Conservation (phyloP, 169 alveolate genomes). For the Hepatocystis sp. region DNA sequence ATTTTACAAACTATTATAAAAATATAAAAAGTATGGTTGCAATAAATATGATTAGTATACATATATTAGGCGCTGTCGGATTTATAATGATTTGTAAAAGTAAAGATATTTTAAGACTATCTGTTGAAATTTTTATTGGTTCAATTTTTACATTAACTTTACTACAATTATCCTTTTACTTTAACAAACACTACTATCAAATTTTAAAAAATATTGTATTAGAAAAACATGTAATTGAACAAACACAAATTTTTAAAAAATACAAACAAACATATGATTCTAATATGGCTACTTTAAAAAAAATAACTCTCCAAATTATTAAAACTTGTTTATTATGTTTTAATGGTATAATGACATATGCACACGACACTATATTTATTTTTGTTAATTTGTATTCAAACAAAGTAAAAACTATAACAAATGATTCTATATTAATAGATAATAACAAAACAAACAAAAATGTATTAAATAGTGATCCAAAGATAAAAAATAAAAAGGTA, state of each 20-base stretch:
- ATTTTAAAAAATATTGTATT: slow-evolving; percentile 8
- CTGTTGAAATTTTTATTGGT: slow-evolving; percentile 26
- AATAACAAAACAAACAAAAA: neutral
- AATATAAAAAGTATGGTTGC: slow-evolving; percentile 62
- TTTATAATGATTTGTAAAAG: slow-evolving; percentile 64
- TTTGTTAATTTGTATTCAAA: slow-evolving; percentile 64
- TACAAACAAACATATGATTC: slow-evolving; percentile 47
- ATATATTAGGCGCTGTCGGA: slow-evolving; percentile 40
- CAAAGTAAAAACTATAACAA: slow-evolving; percentile 23
- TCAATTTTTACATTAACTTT: slow-evolving; percentile 43
- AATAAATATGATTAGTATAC: slow-evolving; percentile 33
- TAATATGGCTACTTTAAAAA: slow-evolving; percentile 52
- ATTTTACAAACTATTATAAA: slow-evolving; percentile 44
- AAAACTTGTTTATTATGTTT: slow-evolving; percentile 44
- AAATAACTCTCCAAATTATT: slow-evolving; percentile 32
- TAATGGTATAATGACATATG: slow-evolving; percentile 58
- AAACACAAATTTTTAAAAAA: slow-evolving; percentile 3
- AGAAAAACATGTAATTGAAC: slow-evolving; percentile 17
- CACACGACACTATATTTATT: slow-evolving; percentile 54
- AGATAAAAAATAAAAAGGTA: neutral
- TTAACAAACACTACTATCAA: slow-evolving; percentile 35
- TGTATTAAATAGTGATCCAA: neutral
- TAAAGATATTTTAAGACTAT: slow-evolving; percentile 39
- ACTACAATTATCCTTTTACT: slow-evolving; percentile 35
- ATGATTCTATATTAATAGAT: slow-evolving; percentile 6